Evolutionary conservation across 2,329 filamentous ascomycete species (phyloP), one percentile per base, ranked within the genome.

Genomic region (Ciborinia camelliae): DNA sequence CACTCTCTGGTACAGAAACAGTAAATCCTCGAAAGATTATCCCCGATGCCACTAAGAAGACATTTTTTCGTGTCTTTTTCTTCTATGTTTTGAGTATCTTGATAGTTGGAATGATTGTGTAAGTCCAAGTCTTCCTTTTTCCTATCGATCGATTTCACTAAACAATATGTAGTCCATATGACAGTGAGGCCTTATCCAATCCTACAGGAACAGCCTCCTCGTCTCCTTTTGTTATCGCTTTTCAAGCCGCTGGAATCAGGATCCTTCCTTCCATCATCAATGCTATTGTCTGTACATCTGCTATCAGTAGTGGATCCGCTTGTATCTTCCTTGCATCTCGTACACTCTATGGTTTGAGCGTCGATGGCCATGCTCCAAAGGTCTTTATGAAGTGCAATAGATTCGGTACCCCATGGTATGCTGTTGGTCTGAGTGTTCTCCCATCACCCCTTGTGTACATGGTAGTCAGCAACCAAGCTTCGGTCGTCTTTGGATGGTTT

Each of bases 181-280:
- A 82, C 45, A 82, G 87, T 66, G 69, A 73, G 0, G 73, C 80
- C 28, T 66, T 73, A 23, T 79, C 88, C 39, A 54, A 37, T 7
- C 69, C 68, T 4, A 70, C 67, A 1, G 76, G 81, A 71, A 74
- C 78, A 57, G 81, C 83, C 9, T 81, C 82, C 1, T 79, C 83
- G 71, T 79, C 76, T 2, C 89, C 88, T 15, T 91, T 88, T 72
- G 89, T 93, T 64, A 90, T 93, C 68, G 90, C 90, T 23, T 86
- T 89, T 48, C 81, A 83, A 12, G 83, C 85, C 26, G 89, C 89
- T 1, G 86, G 87, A 0, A 87, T 93, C 65, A 81, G 81, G 10
- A 87, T 83, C 4, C 83, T 93, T 4, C 87, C 89, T 0, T 86
- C 85, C 9, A 84, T 94, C 62, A 88, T 94, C 76, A 94, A 94